Evolutionary conservation across 2,329 filamentous ascomycete species (phyloP), one percentile per base, ranked within the genome.

Genomic region (Diplodia scrobiculata): DNA sequence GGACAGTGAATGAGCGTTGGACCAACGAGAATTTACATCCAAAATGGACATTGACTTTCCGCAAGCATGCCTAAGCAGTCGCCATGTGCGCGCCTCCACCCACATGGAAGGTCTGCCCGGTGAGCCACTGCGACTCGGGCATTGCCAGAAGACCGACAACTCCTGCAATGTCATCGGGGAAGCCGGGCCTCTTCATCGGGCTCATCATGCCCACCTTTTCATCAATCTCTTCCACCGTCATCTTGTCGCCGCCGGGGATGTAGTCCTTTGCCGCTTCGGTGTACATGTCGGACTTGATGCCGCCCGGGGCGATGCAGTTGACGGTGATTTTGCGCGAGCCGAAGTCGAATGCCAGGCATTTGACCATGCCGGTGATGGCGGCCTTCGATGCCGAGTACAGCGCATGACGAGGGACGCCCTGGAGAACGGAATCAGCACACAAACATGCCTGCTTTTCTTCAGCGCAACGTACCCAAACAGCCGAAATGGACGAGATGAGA

Each of bases 231-330:
- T 66, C 47, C 9, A 47, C 45, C 9, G 41, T 60, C 64, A 60
- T 11, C 29, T 52, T 51, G 10, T 62, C 58, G 17, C 51, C 63
- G 1, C 63, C 64, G 2, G 64, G 64, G 7, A 66, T 45, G 17
- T 66, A 66, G 5, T 66, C 32, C 10, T 50, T 41, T 5, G 41
- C 52, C 3, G 45, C 52, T 17, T 59, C 52, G 4, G 52, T 47
- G 9, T 59, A 59, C 93, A 97, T 97, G 68, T 96, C 92, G n/a
- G 92, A 96, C 60, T 86, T 90, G 71, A 96, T 91, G 77, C 96
- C 96, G 0, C 92, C 92, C 0, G 92, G 92, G 1, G 92, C 92
- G 73, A 97, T 91, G 10, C 90, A 91, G 76, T 97, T 97, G 50
- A 97, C 92, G 0, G 85, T 91, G 68, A 97, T 84, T 1, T 92